Conservation (phyloP, 192 early-diverging fungal genomes). For the Coemansia sp. region DNA sequence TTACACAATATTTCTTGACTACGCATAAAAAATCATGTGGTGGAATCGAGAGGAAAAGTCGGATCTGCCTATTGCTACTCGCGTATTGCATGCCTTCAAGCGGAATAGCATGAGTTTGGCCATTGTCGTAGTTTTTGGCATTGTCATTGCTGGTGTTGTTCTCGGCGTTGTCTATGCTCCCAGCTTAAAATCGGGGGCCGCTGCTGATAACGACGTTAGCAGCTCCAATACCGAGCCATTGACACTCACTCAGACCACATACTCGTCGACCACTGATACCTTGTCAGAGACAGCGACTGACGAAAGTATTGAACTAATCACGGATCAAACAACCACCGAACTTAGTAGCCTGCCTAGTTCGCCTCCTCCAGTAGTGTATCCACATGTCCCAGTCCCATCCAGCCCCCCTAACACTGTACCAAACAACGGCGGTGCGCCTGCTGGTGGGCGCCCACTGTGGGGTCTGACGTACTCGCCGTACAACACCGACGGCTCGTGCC, state of each 20-base stretch:
- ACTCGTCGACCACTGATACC: not conserved
- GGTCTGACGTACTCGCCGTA: slow-evolving; percentile 49
- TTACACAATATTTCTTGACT: not conserved
- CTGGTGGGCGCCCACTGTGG: slow-evolving; percentile 20
- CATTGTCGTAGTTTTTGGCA: not conserved
- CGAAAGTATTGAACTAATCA: not conserved
- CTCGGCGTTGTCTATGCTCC: not conserved
- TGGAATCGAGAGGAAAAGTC: not conserved
- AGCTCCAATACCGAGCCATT: not conserved
- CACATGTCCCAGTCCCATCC: not conserved
- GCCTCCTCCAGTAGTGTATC: not conserved
- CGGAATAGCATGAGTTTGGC: not conserved
- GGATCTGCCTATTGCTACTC: not conserved
- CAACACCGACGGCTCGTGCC: slow-evolving; percentile 47
- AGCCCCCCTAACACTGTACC: not conserved
- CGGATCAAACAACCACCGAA: not conserved
- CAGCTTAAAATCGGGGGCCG: not conserved
- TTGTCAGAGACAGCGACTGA: not conserved
- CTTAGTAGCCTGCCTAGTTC: not conserved
- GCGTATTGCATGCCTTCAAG: not conserved
- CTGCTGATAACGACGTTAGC: not conserved
- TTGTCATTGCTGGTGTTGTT: slow-evolving; percentile 1
- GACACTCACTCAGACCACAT: not conserved
- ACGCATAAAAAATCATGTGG: not conserved
- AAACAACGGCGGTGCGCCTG: not conserved